phyloP scores from a whole-genome alignment of 2,329 filamentous ascomycete species.

The Aspergillus ibericus region DNA sequence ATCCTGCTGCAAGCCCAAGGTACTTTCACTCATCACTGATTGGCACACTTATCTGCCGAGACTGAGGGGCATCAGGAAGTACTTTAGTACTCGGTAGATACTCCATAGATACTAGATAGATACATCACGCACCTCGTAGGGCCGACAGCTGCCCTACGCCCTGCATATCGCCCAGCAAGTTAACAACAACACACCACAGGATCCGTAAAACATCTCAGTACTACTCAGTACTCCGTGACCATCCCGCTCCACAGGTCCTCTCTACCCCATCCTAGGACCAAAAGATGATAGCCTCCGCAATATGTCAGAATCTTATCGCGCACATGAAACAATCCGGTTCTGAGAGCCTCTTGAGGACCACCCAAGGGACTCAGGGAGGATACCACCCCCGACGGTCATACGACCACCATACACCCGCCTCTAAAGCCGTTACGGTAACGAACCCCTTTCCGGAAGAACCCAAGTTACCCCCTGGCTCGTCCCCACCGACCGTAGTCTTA shows the following conservation, averaged over 20 bases:
- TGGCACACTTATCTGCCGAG: neutral
- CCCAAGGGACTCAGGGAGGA: no score
- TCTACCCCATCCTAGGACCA: neutral
- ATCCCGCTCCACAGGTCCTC: neutral
- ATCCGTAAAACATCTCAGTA: no score
- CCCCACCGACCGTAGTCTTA: neutral
- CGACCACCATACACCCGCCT: neutral
- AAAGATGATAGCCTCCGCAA: neutral
- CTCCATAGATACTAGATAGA: no score
- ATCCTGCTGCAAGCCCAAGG: neutral
- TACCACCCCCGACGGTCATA: neutral
- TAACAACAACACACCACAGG: no score
- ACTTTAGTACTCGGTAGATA: no score
- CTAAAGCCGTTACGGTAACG: neutral
- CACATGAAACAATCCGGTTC: neutral
- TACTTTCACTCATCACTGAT: neutral
- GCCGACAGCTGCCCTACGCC: neutral
- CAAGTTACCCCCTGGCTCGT: neutral
- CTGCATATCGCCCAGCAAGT: neutral
- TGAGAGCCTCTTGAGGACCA: no score
- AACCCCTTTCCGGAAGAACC: neutral
- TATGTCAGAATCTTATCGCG: neutral
- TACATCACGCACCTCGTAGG: neutral
- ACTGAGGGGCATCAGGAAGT: neutral
- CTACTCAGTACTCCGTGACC: neutral